Evolutionary conservation across 2,329 filamentous ascomycete species (phyloP).

Genomic region (Coniochaeta prunicola): DNA sequence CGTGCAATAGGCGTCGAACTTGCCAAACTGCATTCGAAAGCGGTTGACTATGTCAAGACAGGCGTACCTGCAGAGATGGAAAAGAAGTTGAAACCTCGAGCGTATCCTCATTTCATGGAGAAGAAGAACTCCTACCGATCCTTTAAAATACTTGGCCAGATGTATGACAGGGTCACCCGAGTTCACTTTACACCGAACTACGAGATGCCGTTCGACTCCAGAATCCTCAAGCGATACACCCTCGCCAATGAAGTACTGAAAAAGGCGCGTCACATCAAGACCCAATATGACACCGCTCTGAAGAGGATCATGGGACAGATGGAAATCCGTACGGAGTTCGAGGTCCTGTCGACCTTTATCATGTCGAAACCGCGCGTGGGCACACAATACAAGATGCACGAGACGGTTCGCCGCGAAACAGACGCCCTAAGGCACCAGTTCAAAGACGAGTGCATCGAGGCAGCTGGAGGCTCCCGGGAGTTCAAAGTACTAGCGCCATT

Average conservation of each 20-base stretch:
- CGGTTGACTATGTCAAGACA: conserved; percentile 92
- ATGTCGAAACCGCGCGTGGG: conserved; percentile 65
- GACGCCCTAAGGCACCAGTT: conserved; percentile 61
- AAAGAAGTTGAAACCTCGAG: conserved; percentile 47
- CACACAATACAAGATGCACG: conserved; percentile 78
- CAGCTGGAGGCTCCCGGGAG: conserved; percentile 49
- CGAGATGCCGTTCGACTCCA: conserved; percentile 64
- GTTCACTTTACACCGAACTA: conserved; percentile 69
- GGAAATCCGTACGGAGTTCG: conserved; percentile 80
- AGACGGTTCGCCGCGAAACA: conserved; percentile 68
- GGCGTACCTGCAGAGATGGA: conserved; percentile 68
- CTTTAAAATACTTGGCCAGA: conserved; percentile 62
- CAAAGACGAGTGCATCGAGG: conserved; percentile 56
- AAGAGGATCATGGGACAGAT: conserved; percentile 78
- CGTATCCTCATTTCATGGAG: conserved; percentile 86
- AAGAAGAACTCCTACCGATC: conserved; percentile 62
- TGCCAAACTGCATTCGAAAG: conserved; percentile 76
- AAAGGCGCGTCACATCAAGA: conserved; percentile 61
- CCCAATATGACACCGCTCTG: conserved; percentile 68
- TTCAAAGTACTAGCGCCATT: conserved; percentile 59
- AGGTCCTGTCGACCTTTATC: conserved; percentile 83
- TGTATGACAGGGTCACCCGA: conserved; percentile 69
- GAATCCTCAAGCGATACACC: conserved; percentile 60
- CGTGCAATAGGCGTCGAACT: conserved; percentile 52
- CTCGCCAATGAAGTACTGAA: conserved; percentile 48